Base-by-base conservation (phyloP, 495 filamentous ascomycete species). In the Tuber indicum region DNA sequence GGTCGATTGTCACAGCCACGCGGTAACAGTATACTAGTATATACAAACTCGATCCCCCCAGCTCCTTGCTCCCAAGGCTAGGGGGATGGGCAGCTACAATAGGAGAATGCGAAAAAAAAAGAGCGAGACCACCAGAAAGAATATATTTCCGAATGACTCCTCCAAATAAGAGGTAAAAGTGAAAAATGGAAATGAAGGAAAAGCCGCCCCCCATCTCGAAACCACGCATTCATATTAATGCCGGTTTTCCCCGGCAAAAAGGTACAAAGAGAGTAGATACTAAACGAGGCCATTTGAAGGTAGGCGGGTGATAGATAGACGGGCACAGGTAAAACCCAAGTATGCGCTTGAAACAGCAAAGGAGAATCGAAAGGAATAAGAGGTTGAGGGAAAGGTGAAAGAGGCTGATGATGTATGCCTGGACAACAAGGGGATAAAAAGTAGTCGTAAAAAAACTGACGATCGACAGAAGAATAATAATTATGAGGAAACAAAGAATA, bases 401-500 rank as follows among this genome's bases (percentile, higher is more conserved):
- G 46, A 43, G 41, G 17, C 43, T 52, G 32, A 32, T 32, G 71
- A 74, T 71, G 75, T 45, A 45, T 73, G 39, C 39, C 39, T 72
- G 39, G 36, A 52, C n/a, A 70, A 74, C 41, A 72, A 39, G 43
- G 71, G 39, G 21, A 26, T 73, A 41, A 62, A 43, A 49, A 62
- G 70, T 12, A 58, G 23, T 58, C n/a, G 76, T 45, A 74, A 76
- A 75, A 76, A 75, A 72, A 43, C 26, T 14, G 58, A 36, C 62
- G 71, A 73, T 19, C 72, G 71, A 73, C 70, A 42, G 44, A 42
- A 76, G 73, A 43, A 73, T 19, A 41, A 41, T 39, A 39, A 39
- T 39, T 39, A 32, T 39, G 70, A 73, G 52, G 47, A 62, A 72
- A 49, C 75, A 58, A 70, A 79, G 41, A 75, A 52, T 73, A 58